Evolutionary conservation across 2,329 filamentous ascomycete genomes (phyloP), one percentile per base, ranked within the genome.

Genomic region (Grosmannia serpens): DNA sequence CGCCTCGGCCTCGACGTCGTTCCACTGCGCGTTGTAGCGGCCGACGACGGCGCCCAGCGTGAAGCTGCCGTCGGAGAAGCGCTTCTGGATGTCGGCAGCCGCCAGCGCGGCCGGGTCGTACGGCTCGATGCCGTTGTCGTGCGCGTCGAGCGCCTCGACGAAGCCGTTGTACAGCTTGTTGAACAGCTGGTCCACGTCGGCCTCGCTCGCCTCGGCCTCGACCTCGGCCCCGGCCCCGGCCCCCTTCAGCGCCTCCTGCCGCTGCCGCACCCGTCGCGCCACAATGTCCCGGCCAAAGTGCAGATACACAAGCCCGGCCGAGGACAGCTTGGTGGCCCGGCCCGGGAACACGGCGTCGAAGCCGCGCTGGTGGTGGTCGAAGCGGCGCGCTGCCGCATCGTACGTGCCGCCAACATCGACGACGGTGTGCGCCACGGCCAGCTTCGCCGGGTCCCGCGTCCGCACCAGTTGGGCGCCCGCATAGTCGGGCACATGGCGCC

Each of bases 401-500:
- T 99, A 97, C 72, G 92, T 88, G 67, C 91, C 92, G 69, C 92
- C 91, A n/a, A 97, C 94, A 70, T 99, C 94, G 65, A 97, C 92
- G 60, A 99, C 91, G 58, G 90, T 96, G 77, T 96, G 89, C 79
- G 92, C 96, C 60, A 81, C 83, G 47, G 84, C 81, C 46, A 99
- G 86, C 35, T 86, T 71, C 29, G 83, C 80, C 22, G 90, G 84
- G 72, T 99, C 91, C 67, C 94, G 88, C 53, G 91, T 96, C 66
- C 94, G 91, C 55, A 96, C 78, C 50, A 99, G 86, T 50, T 79
- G 71, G 29, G 90, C 86, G 65, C 80, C 75, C 58, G 79, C 72
- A 77, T 97, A 99, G 60, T 85, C 76, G 26, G 94, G 92, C 22
- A 97, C 63, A 62, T 72, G 87, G 59, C 88, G 82, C 64, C 91